A percentile compares a stretch with the other conserved stretches of the same genome.
Conservation (phyloP, 345 rosid species). For the Salix caprea region DNA sequence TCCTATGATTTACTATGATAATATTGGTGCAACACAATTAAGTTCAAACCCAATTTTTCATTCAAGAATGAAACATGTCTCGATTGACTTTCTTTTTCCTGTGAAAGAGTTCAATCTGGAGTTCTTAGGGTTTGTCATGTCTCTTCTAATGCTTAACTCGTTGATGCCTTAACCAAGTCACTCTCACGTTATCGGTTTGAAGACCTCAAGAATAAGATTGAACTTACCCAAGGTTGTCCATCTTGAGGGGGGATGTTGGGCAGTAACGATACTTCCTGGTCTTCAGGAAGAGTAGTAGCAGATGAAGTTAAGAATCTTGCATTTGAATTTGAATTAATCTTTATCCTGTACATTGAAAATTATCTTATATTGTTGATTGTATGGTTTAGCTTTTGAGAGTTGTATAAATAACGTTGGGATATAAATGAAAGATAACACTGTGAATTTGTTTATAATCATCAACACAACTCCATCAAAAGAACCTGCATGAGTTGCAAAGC, state of each 20-base stretch:
- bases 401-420: no score
- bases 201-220: neutral
- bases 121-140: neutral
- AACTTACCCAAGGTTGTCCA: neutral
- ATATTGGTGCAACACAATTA: neutral
- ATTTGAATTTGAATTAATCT: no score
- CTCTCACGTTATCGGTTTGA: neutral
- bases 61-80: neutral
- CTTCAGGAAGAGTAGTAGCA: no score
- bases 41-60: neutral
- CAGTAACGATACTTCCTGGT: no score
- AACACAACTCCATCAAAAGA: slow-evolving; percentile 47
- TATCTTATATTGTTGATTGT: no score
- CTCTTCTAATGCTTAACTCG: neutral
- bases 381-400: no score
- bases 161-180: neutral
- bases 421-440: no score
- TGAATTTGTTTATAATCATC: slow-evolving; percentile 25
- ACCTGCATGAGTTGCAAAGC: slow-evolving; percentile 46
- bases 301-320: no score
- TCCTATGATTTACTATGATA: neutral
- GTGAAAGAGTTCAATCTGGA: neutral
- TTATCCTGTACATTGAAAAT: no score
- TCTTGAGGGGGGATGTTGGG: neutral
- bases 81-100: neutral